Percentiles rank a stretch among this genome's conserved stretches.
Conservation (phyloP, 75 land plant genomes). For the Isoetes taiwanensis region DNA sequence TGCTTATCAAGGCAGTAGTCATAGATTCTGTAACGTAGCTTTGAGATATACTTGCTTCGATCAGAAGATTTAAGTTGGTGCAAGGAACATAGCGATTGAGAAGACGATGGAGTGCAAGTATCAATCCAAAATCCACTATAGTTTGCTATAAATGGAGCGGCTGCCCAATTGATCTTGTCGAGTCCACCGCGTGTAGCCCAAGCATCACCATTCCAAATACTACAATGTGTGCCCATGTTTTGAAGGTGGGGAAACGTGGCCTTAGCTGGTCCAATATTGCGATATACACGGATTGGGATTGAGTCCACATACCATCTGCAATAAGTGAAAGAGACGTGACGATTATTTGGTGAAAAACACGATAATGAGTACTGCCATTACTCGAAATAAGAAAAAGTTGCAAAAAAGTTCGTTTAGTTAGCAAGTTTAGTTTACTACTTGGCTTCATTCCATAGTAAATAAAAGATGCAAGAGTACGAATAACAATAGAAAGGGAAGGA, state of each 20-base stretch:
- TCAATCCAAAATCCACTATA: constrained; percentile 13
- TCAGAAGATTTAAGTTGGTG: too few relatives aligned
- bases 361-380: too few relatives aligned
- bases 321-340: not conserved
- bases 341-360: not conserved
- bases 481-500: not conserved
- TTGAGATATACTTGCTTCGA: too few relatives aligned
- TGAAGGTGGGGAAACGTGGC: constrained; percentile 9
- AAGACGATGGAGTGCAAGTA: too few relatives aligned
- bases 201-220: constrained; percentile 16
- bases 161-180: constrained; percentile 13
- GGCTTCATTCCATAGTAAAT: too few relatives aligned
- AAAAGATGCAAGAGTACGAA: not conserved
- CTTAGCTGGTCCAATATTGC: constrained; percentile 13
- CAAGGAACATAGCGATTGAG: too few relatives aligned
- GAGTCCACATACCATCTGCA: constrained; percentile 16
- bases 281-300: constrained; percentile 14
- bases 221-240: constrained; percentile 13
- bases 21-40: too few relatives aligned
- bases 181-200: constrained; percentile 21
- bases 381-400: too few relatives aligned
- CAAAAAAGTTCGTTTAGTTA: too few relatives aligned
- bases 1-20: too few relatives aligned
- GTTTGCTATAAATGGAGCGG: constrained; percentile 16
- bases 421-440: too few relatives aligned